Evolutionary conservation across 176 grass and related monocot species (phyloP), one percentile per base, ranked within the genome.

Genomic region (Bromus sterilis): DNA sequence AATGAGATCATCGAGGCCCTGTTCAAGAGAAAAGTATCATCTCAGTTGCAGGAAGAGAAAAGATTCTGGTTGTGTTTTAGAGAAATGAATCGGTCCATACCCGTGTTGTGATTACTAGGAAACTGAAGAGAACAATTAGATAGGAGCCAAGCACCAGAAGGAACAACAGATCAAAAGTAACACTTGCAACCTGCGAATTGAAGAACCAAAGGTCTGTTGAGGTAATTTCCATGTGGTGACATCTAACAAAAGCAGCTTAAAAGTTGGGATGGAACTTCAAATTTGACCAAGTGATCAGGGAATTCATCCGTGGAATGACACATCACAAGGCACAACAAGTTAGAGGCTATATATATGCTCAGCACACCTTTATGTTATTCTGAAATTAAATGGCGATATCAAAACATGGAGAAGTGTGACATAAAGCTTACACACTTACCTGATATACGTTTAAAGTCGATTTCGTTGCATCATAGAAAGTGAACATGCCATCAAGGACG

Each of bases 1-100:
- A 24, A 99, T 95, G 40, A 99, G 96, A 90, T 99, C 96, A 78
- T 99, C 96, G 37, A 99, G 84, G 80, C 97, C 97, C 97, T 99
- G 89, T 2, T 29, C 58, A 66, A 59, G 46, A 59, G 36, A 71
- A 32, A 13, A 1, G 57, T 30, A 60, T 60, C 12, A 24, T 46
- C 44, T 82, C n/a, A 89, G 21, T 82, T 25, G 30, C 26, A 20
- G 15, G 29, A 44, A 66, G 78, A 16, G 29, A 76, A 32, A 32
- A 80, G 2, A 5, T 77, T 56, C 29, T 39, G 6, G 8, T 23
- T 75, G 53, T 69, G 16, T 42, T 42, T 12, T 39, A 66, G 4
- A 70, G 10, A 70, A 60, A 63, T 24, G 25, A 76, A 62, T 62
- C 31, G 59, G 64, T 74, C 40, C 71, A 24, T 93, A 99, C 97